phyloP scores from a whole-genome alignment of 2,329 filamentous ascomycete species.

The Chaetomiaceae sp. region DNA sequence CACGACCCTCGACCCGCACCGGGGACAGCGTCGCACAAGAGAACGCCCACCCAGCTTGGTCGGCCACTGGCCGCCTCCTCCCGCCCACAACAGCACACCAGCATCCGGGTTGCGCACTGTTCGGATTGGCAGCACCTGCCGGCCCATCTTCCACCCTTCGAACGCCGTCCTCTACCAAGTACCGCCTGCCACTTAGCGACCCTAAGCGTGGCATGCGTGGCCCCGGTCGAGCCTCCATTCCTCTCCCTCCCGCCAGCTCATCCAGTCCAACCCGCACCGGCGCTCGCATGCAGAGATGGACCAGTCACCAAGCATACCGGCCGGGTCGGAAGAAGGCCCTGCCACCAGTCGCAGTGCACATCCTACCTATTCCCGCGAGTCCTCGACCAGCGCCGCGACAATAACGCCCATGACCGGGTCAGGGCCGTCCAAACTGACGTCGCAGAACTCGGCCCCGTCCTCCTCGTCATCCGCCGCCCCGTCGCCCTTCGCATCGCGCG shows the following conservation, averaged over 20 bases:
- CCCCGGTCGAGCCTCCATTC: constrained; percentile 22
- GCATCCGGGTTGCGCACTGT: too few relatives aligned
- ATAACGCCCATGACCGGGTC: constrained; percentile 24
- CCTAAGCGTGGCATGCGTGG: constrained; percentile 24
- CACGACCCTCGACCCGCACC: too few relatives aligned
- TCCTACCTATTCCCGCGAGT: constrained; percentile 26
- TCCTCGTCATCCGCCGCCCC: constrained; percentile 25
- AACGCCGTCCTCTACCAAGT: too few relatives aligned
- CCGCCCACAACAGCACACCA: too few relatives aligned
- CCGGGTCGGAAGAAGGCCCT: constrained; percentile 23
- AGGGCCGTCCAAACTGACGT: constrained; percentile 20
- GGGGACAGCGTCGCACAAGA: too few relatives aligned
- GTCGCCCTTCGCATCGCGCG: constrained; percentile 35
- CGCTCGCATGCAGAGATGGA: constrained; percentile 30
- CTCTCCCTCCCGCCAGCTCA: constrained; percentile 23
- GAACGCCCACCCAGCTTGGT: too few relatives aligned
- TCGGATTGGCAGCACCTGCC: too few relatives aligned
- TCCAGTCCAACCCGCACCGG: constrained; percentile 7
- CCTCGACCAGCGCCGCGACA: constrained; percentile 23
- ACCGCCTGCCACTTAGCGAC: constrained; percentile 19
- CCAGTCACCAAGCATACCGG: constrained; percentile 29
- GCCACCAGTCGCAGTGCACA: constrained; percentile 14
- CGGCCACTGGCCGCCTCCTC: too few relatives aligned
- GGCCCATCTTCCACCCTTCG: too few relatives aligned
- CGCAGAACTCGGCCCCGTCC: constrained; percentile 23